Evolutionary conservation across 2,329 filamentous ascomycete genomes (phyloP), one percentile per base, ranked within the genome.

Genomic region (Blastomyces gilchristii): DNA sequence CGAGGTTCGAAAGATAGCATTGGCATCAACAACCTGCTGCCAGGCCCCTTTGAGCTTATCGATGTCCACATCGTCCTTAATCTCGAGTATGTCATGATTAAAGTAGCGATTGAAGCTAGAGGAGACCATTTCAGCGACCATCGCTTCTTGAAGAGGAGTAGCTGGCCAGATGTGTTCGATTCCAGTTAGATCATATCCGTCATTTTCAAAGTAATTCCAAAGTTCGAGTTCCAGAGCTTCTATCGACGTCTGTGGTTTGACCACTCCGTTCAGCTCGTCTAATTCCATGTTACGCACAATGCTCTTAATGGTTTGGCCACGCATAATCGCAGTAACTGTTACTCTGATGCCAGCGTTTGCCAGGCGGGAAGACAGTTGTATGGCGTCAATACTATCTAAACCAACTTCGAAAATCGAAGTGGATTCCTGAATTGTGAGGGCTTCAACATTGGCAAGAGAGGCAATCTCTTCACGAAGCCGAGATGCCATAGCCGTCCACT

Each of bases 301-400:
- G 2, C 77, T 82, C 0, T 80, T 72, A 45, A 96, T 86, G 0
- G 83, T 90, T 60, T 88, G 85, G 3, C 81, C 81, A 61, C 83
- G 86, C 81, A 96, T 88, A 28, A 97, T 86, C n/a, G 81, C 79
- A 67, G 90, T 89, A n/a, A 92, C 85, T 0, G 87, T 78, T 12
- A 96, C 72, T 0, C 77, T 71, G 25, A 94, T 76, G 0, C 81
- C 82, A 4, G 76, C 74, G 54, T 81, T 83, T 66, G 83, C 88
- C 1, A 96, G 79, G 61, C 85, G 82, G 0, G 90, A 86, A 0
- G 89, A 88, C 0, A 97, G 77, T 69, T 91, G 95, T 73, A 97
- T 93, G 1, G 88, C 84, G 73, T 97, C 92, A 63, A 97, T 95
- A 70, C 92, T 96, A 77, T 97, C 93, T 7, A 97, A 81, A 0